Evolutionary conservation across 179 eudicot genomes (phyloP), one percentile per base, ranked within the genome.

Genomic region (Silene vulgaris): DNA sequence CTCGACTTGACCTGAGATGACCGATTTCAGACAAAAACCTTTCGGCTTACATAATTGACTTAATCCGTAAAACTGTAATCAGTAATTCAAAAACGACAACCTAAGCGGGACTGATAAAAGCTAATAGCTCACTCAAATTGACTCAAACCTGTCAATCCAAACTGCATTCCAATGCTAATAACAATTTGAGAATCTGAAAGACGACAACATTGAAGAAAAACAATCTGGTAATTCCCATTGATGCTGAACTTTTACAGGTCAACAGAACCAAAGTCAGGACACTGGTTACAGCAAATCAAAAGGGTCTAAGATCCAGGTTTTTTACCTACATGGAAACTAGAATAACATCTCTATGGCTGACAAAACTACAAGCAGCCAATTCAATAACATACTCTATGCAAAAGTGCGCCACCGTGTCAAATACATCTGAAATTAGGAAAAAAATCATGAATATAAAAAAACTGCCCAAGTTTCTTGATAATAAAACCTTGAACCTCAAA

Each of bases 171-270:
- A 56, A 23, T 1, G 26, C 26, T 23, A 23, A 23, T 23, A 54
- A 54, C 7, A 54, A 54, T 56, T n/a, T 56, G 60, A 14, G 60
- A 63, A 29, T 64, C 68, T 3, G 37, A 4, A 37, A 23, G 29
- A 21, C 37, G 11, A 13, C 7, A 4, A 29, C 19, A 29, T 1
- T n/a, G 50, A 45, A 45, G 50, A 28, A 26, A 61, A 60, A 79
- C 40, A 52, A 52, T 71, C 72, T 30, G 57, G 50, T 2, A 65
- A 37, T 71, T 65, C 64, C 65, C 63, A 76, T 76, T 8, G 37
- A 56, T 57, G 80, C 70, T 43, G 66, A 71, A 59, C 30, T 20
- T n/a, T 79, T 71, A 75, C 82, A 71, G 68, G 26, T 17, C n/a
- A 21, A 68, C 56, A 50, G 40, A 43, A 75, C 4, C 11, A 80